Evolutionary conservation across 1,284 basidiomycete genomes (phyloP).

Genomic region (Porodaedalea pini): DNA sequence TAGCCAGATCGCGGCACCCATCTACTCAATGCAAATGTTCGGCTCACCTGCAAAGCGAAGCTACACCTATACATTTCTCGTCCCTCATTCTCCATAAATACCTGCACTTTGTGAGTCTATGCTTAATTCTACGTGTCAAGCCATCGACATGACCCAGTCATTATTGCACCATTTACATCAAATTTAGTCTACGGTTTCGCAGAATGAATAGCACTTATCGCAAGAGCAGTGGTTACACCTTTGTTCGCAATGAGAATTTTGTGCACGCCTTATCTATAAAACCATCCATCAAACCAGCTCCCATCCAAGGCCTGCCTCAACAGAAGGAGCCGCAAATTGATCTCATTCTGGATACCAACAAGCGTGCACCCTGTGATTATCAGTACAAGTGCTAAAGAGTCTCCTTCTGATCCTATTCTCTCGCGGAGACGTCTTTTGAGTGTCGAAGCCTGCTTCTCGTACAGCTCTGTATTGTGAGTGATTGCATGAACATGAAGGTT

Average conservation of each 20-base stretch:
- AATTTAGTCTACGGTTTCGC: not conserved
- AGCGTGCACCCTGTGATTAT: conserved; percentile 13
- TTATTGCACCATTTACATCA: no score
- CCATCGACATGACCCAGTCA: no score
- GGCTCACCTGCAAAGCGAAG: no score
- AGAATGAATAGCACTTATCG: conserved; percentile 12
- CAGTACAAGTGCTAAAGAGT: conserved; percentile 18
- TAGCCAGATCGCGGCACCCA: no score
- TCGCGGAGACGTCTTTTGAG: conserved; percentile 12
- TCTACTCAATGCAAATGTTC: no score
- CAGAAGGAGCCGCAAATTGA: conserved; percentile 14
- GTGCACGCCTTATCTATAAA: conserved; percentile 15
- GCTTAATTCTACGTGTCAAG: no score
- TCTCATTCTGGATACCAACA: conserved; percentile 3
- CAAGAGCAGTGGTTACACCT: conserved; percentile 19
- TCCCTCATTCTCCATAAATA: no score
- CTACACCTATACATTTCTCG: no score
- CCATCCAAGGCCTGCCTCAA: conserved; percentile 19
- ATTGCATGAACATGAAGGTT: no score
- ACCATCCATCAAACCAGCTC: conserved; percentile 19
- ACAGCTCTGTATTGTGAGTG: not conserved
- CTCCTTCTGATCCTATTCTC: conserved; percentile 12
- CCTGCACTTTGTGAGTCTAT: no score
- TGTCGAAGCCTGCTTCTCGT: not conserved
- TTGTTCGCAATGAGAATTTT: conserved; percentile 15